Evolutionary conservation across 805 yeast species (phyloP).

Genomic region (Zygoascus ofunaensis): DNA sequence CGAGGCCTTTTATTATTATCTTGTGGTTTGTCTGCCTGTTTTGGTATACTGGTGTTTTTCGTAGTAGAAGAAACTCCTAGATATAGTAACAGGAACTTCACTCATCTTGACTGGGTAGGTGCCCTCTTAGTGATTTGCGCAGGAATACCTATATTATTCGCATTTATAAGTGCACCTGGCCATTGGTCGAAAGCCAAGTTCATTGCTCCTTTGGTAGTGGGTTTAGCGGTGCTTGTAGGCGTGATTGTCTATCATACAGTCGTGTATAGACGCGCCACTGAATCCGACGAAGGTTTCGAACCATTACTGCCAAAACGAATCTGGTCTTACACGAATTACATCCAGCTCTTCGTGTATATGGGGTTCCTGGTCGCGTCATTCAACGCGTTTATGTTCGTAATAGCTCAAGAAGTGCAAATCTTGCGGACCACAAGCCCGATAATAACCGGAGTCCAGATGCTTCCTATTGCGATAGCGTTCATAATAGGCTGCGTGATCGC

Average conservation of each 20-base stretch:
- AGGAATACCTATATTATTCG: conserved; percentile 33
- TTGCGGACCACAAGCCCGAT: conserved; percentile 27
- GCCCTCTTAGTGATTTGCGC: conserved; percentile 30
- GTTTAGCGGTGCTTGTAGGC: conserved; percentile 26
- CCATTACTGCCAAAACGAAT: conserved; percentile 26
- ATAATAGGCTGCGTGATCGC: conserved; percentile 24
- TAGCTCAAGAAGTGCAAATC: conserved; percentile 24
- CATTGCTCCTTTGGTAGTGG: conserved; percentile 36
- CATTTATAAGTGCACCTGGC: conserved; percentile 39
- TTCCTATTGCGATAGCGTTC: conserved; percentile 31
- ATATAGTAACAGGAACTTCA: conserved; percentile 14
- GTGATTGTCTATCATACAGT: conserved; percentile 20
- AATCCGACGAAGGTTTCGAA: conserved; percentile 8
- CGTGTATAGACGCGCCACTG: neutral
- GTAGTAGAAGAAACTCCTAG: conserved; percentile 24
- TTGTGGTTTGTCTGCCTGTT: conserved; percentile 27
- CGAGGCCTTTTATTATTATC: conserved; percentile 33
- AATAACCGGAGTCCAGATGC: conserved; percentile 30
- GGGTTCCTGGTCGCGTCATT: conserved; percentile 19
- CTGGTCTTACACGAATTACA: conserved; percentile 23
- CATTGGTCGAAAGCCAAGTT: conserved; percentile 35
- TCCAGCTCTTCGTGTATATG: conserved; percentile 18
- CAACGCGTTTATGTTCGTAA: conserved; percentile 17
- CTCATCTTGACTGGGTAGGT: conserved; percentile 33
- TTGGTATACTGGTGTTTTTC: conserved; percentile 22